These are phyloP conservation scores for Penicillium sp. DNA, from an alignment of 2,329 filamentous ascomycete species.

Conservation along the genomic window DNA sequence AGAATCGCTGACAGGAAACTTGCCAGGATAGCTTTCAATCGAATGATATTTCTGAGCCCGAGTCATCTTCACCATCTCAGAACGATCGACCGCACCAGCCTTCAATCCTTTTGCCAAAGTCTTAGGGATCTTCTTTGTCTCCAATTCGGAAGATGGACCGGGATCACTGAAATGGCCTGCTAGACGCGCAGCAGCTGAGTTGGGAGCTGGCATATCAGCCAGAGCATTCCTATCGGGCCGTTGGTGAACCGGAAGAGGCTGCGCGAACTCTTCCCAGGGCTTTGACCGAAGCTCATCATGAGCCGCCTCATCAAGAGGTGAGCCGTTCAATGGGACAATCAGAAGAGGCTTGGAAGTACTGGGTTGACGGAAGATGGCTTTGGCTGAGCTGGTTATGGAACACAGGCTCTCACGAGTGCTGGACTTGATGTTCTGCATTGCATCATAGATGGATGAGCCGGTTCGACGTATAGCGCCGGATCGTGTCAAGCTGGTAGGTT, in stretches of 20 bases:
- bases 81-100: slow-evolving; percentile 5
- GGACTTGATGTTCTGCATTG: slow-evolving; percentile 5
- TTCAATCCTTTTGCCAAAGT: slow-evolving; percentile 5
- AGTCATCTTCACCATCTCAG: slow-evolving; percentile 14
- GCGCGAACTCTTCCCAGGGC: neutral
- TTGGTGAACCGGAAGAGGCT: neutral
- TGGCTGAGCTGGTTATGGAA: slow-evolving; percentile 1
- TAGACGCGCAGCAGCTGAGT: neutral
- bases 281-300: neutral
- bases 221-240: neutral
- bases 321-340: neutral
- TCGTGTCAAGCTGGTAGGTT: neutral
- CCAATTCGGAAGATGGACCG: neutral
- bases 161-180: slow-evolving; percentile 9
- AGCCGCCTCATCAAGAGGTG: neutral
- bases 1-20: slow-evolving; percentile 35
- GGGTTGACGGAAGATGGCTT: neutral
- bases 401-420: slow-evolving; percentile 4
- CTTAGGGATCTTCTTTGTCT: neutral
- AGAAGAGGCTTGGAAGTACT: neutral
- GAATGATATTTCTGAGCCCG: slow-evolving; percentile 20
- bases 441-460: slow-evolving; percentile 9
- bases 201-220: neutral
- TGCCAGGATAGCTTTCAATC: slow-evolving; percentile 34
- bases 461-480: neutral